Percentiles rank a stretch among this genome's conserved stretches.
These are phyloP conservation scores for Xylaria sp. DNA, from an alignment of 2,329 filamentous ascomycete genomes.

Conservation along the genomic window DNA sequence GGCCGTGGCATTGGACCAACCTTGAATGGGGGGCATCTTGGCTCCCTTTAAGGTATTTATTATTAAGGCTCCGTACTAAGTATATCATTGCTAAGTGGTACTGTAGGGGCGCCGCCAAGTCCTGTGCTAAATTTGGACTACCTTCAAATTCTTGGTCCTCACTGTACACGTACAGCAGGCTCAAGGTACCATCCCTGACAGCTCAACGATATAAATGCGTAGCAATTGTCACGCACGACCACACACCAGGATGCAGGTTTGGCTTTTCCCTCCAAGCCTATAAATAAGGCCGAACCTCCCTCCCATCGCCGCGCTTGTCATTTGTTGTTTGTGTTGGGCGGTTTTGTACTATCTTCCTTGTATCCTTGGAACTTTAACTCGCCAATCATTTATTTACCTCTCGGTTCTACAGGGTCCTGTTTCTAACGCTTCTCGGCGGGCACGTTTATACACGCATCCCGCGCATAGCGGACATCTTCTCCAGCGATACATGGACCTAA, in stretches of 20 bases:
- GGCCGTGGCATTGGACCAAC: neutral
- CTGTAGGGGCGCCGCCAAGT: conserved; percentile 15
- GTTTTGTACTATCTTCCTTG: conserved; percentile 15
- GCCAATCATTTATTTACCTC: conserved; percentile 5
- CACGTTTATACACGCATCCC: conserved; percentile 4
- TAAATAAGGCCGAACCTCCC: conserved; percentile 18
- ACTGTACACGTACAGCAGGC: neutral
- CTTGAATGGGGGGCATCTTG: neutral
- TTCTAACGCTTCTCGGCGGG: conserved; percentile 1
- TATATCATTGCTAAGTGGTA: conserved; percentile 2
- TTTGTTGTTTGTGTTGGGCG: conserved; percentile 7
- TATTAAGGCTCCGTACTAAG: conserved; percentile 4
- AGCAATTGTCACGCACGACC: conserved; percentile 6
- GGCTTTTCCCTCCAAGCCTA: conserved; percentile 16
- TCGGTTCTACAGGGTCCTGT: conserved; percentile 8
- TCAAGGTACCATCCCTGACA: conserved; percentile 6
- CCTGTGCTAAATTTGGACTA: conserved; percentile 34
- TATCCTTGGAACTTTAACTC: conserved; percentile 26
- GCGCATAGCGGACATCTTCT: neutral
- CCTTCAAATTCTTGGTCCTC: neutral
- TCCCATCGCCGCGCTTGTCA: conserved; percentile 4
- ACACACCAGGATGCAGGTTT: conserved; percentile 4
- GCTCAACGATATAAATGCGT: conserved; percentile 8
- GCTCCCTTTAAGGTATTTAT: conserved; percentile 7
- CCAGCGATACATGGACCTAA: neutral